Evolutionary conservation across 2,329 filamentous ascomycete genomes (phyloP).

Genomic region (Lojkania enalia): DNA sequence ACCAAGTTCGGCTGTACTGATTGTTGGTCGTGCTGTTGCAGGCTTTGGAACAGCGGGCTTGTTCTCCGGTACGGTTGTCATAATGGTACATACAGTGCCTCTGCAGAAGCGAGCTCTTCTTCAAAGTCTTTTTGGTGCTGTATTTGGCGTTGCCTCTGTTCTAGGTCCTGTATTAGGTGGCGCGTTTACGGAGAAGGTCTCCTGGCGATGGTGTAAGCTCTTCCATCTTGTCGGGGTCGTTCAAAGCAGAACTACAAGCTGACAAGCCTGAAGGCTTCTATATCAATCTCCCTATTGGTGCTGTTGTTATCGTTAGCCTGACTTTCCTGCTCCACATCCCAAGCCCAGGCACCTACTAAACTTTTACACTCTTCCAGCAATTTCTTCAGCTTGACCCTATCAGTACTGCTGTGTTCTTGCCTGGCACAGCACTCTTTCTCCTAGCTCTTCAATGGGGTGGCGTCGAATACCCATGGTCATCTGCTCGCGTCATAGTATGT

Average conservation of each 20-base stretch:
- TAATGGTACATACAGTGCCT: constrained; percentile 6
- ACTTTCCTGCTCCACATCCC: constrained; percentile 47
- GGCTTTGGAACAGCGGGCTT: constrained; percentile 12
- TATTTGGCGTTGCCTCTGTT: constrained; percentile 31
- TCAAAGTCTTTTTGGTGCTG: constrained; percentile 34
- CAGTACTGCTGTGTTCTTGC: constrained; percentile 38
- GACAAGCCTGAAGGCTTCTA: constrained; percentile 19
- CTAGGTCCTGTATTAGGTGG: constrained; percentile 44
- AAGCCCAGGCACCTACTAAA: constrained; percentile 9
- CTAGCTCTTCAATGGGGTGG: constrained; percentile 25
- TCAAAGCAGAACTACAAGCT: too few relatives aligned
- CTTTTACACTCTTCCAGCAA: constrained; percentile 23
- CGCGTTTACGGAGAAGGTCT: constrained; percentile 38
- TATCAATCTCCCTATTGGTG: constrained; percentile 31
- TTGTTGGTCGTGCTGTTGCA: constrained; percentile 13
- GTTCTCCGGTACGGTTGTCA: constrained; percentile 9
- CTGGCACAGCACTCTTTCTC: constrained; percentile 24
- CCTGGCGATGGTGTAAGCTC: constrained; percentile 42
- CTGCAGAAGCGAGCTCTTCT: constrained; percentile 45
- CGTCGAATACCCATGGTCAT: constrained; percentile 9
- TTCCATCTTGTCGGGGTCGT: too few relatives aligned
- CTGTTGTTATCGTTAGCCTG: constrained; percentile 21
- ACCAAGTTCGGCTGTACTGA: constrained; percentile 11
- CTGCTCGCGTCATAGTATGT: constrained; percentile 12
- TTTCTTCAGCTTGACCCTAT: constrained; percentile 39